A percentile compares a stretch with the other conserved stretches of the same genome.
phyloP scores from a whole-genome alignment of 139 green algal species.

The Pleodorina starrii region DNA sequence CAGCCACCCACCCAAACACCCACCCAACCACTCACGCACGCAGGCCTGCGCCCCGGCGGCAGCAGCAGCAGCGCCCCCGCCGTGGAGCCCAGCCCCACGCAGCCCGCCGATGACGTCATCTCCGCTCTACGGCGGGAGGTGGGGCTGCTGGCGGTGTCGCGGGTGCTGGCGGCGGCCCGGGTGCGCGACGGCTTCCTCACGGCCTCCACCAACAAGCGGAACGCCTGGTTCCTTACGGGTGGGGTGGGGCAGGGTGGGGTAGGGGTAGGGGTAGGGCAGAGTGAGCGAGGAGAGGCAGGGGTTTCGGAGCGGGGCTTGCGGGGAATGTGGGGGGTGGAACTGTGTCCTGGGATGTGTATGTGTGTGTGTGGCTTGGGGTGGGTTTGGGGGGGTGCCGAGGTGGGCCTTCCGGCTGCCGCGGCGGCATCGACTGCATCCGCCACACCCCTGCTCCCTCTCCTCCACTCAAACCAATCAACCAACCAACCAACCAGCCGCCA shows the following conservation, averaged over 20 bases:
- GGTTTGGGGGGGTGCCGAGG: no score
- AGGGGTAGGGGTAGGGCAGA: no score
- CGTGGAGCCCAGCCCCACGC: conserved; percentile 11
- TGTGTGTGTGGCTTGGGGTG: no score
- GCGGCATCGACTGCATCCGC: neutral
- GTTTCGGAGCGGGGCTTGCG: no score
- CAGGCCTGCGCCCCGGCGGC: neutral
- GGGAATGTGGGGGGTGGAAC: no score
- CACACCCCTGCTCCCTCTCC: neutral
- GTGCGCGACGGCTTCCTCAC: conserved; percentile 32
- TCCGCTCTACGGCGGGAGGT: conserved; percentile 14
- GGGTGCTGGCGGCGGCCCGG: conserved; percentile 25
- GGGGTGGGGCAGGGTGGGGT: neutral
- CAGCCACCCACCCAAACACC: neutral
- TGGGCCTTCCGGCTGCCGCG: no score
- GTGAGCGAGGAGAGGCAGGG: no score
- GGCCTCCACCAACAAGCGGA: neutral
- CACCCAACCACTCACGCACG: neutral
- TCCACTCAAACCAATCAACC: neutral
- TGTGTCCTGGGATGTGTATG: no score
- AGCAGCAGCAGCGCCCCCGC: neutral
- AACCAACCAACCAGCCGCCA: no score
- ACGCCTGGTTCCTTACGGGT: conserved; percentile 41
- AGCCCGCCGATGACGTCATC: conserved; percentile 15
- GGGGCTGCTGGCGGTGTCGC: neutral